These are phyloP conservation scores for Boechera retrofracta DNA, from an alignment of 345 rosid genomes.

Conservation along the genomic window DNA sequence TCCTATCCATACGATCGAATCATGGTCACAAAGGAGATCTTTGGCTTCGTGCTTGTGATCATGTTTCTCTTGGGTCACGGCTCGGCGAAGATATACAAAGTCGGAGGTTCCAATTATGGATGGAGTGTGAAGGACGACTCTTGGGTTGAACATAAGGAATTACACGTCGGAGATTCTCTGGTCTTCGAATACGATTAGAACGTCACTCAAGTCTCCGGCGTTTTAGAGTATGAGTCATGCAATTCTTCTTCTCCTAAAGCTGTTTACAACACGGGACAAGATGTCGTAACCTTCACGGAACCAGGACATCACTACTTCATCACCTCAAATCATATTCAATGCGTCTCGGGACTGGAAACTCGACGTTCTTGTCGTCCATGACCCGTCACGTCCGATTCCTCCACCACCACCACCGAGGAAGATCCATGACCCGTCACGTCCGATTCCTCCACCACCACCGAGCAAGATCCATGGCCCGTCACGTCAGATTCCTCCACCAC, in stretches of 20 bases:
- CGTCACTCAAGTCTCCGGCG: not conserved
- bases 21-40: not conserved
- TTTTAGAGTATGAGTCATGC: not conserved
- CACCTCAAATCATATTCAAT: not conserved
- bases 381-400: not conserved
- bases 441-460: not conserved
- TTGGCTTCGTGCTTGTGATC: not conserved
- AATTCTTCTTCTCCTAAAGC: constrained; percentile 6
- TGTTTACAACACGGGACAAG: not conserved
- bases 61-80: not conserved
- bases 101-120: not conserved
- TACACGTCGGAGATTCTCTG: constrained; percentile 4
- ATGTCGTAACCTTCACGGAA: constrained; percentile 8
- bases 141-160: not conserved
- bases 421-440: not conserved
- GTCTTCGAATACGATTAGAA: not conserved
- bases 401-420: constrained; percentile 1
- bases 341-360: not conserved
- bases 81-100: not conserved
- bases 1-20: not conserved
- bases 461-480: not conserved
- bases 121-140: not conserved
- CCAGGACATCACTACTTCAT: constrained; percentile 4
- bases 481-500: not conserved
- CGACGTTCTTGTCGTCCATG: not conserved